Base-by-base conservation (phyloP, 768 basidiomycete genomes). In the Boletus rubropictus region DNA sequence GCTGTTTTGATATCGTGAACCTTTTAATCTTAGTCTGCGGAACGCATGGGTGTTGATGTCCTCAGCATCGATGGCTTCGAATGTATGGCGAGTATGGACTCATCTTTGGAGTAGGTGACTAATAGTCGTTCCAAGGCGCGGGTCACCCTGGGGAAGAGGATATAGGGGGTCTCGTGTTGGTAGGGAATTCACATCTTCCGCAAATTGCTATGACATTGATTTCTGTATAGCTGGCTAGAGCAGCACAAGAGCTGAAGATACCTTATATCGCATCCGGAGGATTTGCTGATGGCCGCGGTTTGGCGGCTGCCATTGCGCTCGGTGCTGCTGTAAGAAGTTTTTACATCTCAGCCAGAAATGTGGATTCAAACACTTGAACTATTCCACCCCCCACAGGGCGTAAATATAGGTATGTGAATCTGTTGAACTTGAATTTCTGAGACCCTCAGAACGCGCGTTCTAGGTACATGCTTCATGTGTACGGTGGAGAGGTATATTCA, bases 121-220 rank as follows among this genome's bases (percentile, higher is more conserved):
- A 52, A 57, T 50, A 48, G 34, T 14, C 4, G 18, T 39, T 2
- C 11, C n/a, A 58, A 91, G 89, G 89, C 60, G 93, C 91, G 25
- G 93, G 93, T 21, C 90, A 93, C 65, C 91, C 91, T 15, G 94
- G 94, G 51, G 94, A 96, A 61, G 89, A 95, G 35, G 94, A 96
- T 60, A 86, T 96, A 20, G 88, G 89, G 3, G 88, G 86, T 4
- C 59, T 95, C 20, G 86, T 96, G 3, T 67, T 96, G 69, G 90
- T 90, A 54, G 39, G 63, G 14, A 3, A 25, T 15, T 24, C 20
- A 11, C 7, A 11, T 33, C 25, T n/a, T 24, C 25, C 32, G 9
- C 33, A 5, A 5, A 29, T 50, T 22, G 20, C 27, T 29, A 29
- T 27, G 39, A 38, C 15, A n/a, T 40, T 46, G 24, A 44, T 39